phyloP scores from a whole-genome alignment of 2,329 filamentous ascomycete genomes.

The Amphichorda felina region DNA sequence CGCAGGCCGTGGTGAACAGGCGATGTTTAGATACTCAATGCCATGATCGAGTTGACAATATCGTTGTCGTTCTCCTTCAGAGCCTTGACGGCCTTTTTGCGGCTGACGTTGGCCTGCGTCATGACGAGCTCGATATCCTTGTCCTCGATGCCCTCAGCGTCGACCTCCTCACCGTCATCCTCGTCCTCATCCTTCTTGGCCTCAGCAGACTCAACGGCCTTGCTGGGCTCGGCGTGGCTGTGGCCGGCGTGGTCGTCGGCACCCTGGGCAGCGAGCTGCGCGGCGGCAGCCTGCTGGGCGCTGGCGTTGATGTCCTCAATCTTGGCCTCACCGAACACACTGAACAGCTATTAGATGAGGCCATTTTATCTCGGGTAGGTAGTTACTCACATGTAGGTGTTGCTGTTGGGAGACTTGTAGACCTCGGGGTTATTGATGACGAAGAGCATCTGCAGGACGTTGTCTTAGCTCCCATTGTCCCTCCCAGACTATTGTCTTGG shows the following conservation, averaged over 20 bases:
- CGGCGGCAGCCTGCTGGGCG: constrained; percentile 88
- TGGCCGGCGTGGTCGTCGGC: constrained; percentile 58
- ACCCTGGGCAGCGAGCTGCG: constrained; percentile 77
- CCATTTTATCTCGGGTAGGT: too few relatives aligned
- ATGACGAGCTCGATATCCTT: constrained; percentile 99
- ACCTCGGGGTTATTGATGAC: constrained; percentile 99
- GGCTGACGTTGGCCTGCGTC: constrained; percentile 90
- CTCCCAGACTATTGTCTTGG: background rate
- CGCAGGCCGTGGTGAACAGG: background rate
- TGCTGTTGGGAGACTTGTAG: constrained; percentile 98
- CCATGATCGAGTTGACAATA: constrained; percentile 99
- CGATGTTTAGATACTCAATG: constrained; percentile 60
- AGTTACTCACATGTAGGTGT: constrained; percentile 93
- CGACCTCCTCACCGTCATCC: constrained; percentile 91
- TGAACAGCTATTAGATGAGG: constrained; percentile 22
- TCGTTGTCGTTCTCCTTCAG: constrained; percentile 99
- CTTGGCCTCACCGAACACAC: constrained; percentile 99
- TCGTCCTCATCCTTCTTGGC: constrained; percentile 72
- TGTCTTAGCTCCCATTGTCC: constrained; percentile 9
- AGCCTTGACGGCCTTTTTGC: constrained; percentile 98
- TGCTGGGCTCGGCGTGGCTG: constrained; percentile 57
- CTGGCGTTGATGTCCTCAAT: constrained; percentile 99
- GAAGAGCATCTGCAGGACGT: constrained; percentile 70
- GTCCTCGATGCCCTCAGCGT: constrained; percentile 86
- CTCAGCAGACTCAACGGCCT: constrained; percentile 49